These are phyloP conservation scores for Talaromyces liani DNA, from an alignment of 495 filamentous ascomycete species.

Conservation along the genomic window DNA sequence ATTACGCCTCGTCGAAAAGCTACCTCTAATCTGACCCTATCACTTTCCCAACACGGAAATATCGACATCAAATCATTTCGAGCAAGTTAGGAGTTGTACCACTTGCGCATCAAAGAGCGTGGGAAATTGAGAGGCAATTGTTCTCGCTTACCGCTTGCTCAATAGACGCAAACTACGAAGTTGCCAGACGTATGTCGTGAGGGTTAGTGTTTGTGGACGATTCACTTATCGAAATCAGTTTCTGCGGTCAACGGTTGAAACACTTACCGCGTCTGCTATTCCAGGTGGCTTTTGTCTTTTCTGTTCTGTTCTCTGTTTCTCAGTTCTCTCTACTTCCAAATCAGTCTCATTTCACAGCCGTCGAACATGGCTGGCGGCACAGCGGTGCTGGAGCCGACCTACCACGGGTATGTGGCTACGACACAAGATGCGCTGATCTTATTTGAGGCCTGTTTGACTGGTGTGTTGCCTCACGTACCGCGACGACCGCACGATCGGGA, in stretches of 20 bases:
- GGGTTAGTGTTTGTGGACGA: neutral
- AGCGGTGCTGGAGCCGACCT: conserved; percentile 49
- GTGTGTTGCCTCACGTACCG: conserved; percentile 61
- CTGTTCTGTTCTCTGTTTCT: conserved; percentile 5
- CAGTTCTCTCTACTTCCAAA: neutral
- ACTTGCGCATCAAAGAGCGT: neutral
- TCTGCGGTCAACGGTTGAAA: neutral
- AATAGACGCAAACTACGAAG: neutral
- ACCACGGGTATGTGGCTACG: conserved; percentile 57
- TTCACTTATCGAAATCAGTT: neutral
- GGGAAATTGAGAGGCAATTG: neutral
- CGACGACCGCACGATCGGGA: conserved; percentile 83
- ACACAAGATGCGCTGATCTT: conserved; percentile 70
- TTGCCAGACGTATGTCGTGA: neutral
- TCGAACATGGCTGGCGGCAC: conserved; percentile 39
- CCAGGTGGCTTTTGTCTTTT: conserved; percentile 1
- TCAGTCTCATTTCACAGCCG: conserved; percentile 3
- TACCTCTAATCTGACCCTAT: neutral
- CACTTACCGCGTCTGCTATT: neutral
- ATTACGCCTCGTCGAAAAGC: neutral
- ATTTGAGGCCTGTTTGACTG: conserved; percentile 66
- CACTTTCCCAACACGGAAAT: neutral
- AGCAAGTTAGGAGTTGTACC: neutral
- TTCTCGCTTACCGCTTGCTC: neutral
- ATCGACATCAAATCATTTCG: neutral